A percentile compares a stretch with the other conserved stretches of the same genome.
Conservation (phyloP, 768 basidiomycete genomes). For the Serendipita sp. region DNA sequence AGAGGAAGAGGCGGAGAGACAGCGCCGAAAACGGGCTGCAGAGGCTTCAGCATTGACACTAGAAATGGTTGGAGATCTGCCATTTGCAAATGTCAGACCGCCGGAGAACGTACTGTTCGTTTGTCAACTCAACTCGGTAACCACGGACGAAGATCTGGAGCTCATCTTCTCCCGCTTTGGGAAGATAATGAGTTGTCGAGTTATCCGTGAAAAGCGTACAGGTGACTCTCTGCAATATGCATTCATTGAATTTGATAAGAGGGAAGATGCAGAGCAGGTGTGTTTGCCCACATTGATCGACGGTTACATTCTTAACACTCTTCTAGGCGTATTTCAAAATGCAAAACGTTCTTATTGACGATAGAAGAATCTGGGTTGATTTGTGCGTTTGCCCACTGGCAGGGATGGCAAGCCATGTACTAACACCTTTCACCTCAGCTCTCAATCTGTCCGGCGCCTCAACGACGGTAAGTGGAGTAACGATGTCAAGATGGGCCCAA, state of each 20-base stretch:
- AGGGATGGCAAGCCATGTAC: background rate
- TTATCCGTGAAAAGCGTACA: constrained; percentile 88
- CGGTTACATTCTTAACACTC: background rate
- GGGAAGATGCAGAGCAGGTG: constrained; percentile 88
- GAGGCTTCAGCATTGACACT: constrained; percentile 86
- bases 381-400: constrained; percentile 44
- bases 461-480: constrained; percentile 67
- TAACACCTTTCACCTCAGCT: constrained; percentile 25
- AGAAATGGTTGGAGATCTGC: constrained; percentile 98
- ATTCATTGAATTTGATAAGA: constrained; percentile 93
- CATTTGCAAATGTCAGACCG: constrained; percentile 93
- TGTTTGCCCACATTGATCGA: constrained; percentile 12
- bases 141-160: constrained; percentile 88
- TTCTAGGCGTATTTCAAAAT: constrained; percentile 93
- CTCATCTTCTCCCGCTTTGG: constrained; percentile 96
- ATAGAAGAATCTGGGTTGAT: constrained; percentile 97
- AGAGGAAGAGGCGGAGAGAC: constrained; percentile 69
- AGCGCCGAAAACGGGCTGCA: constrained; percentile 74
- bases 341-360: constrained; percentile 97
- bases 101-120: constrained; percentile 98
- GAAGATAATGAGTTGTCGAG: constrained; percentile 90
- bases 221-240: constrained; percentile 96
- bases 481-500: constrained; percentile 38
- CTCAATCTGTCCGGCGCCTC: constrained; percentile 83
- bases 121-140: constrained; percentile 94